Conservation (phyloP, 805 yeast species). For the Tetrapisispora arboricola region DNA sequence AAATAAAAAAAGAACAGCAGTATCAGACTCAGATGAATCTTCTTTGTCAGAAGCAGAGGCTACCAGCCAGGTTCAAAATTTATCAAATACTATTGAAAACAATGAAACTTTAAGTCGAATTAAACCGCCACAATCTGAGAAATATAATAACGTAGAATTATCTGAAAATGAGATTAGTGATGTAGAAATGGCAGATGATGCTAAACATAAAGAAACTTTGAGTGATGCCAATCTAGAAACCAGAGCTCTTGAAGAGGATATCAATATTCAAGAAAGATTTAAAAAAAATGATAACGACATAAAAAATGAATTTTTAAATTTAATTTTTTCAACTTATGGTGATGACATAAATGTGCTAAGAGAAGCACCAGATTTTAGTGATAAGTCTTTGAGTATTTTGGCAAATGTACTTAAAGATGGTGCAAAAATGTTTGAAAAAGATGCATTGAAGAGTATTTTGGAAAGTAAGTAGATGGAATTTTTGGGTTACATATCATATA, state of each 20-base stretch:
- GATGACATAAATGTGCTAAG: conserved; percentile 53
- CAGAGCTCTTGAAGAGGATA: not conserved
- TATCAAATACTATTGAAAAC: not conserved
- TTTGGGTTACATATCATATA: conserved; percentile 1
- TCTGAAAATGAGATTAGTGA: conserved; percentile 29
- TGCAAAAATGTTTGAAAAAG: conserved; percentile 48
- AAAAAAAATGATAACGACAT: conserved; percentile 4
- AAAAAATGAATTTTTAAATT: conserved; percentile 40
- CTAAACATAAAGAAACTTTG: conserved; percentile 9
- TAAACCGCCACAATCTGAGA: not conserved
- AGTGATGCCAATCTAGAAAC: conserved; percentile 5
- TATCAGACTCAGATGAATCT: conserved; percentile 38
- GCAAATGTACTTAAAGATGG: conserved; percentile 53
- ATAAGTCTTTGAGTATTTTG: conserved; percentile 44
- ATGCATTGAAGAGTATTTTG: conserved; percentile 32
- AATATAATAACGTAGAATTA: conserved; percentile 17
- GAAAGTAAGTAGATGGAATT: conserved; percentile 12
- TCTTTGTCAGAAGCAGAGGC: conserved; percentile 29
- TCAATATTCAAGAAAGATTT: not conserved
- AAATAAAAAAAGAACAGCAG: conserved; percentile 79
- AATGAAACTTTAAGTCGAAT: not conserved
- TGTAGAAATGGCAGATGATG: conserved; percentile 6
- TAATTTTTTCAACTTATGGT: conserved; percentile 50
- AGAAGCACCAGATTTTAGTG: conserved; percentile 52
- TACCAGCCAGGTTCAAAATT: conserved; percentile 8